A percentile compares a stretch with the other conserved stretches of the same genome.
phyloP scores from a whole-genome alignment of 108 stramenopile genomes.

The Nitzschia sp. region DNA sequence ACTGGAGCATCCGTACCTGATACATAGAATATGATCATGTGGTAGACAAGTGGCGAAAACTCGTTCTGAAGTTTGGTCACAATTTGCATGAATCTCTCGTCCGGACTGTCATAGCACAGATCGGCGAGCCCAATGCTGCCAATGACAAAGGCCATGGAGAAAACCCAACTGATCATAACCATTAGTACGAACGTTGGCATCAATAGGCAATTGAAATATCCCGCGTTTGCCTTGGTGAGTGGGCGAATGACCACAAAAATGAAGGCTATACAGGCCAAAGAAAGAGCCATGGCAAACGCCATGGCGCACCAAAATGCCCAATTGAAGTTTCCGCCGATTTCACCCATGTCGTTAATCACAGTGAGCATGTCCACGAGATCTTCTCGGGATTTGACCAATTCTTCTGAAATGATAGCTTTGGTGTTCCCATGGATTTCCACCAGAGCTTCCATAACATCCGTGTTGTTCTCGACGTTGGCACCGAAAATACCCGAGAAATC shows the following conservation, averaged over 20 bases:
- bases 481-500: conserved; percentile 4
- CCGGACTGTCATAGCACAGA: conserved; percentile 5
- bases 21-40: conserved; percentile 4
- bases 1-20: conserved; percentile 4
- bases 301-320: conserved; percentile 6
- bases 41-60: not conserved
- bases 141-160: conserved; percentile 2
- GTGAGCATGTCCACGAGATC: not conserved
- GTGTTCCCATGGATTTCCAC: not conserved
- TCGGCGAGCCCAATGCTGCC: conserved; percentile 2
- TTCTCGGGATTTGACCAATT: not conserved
- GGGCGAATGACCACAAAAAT: not conserved
- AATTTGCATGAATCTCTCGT: not conserved
- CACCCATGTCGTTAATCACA: not conserved
- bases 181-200: not conserved
- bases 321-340: not conserved
- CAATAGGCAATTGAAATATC: not conserved
- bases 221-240: not conserved
- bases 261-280: not conserved
- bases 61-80: not conserved
- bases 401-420: not conserved
- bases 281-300: not conserved
- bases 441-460: not conserved
- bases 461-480: not conserved
- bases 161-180: conserved; percentile 2